These are phyloP conservation scores for Lepidopterella palustris DNA, from an alignment of 495 filamentous ascomycete genomes.

Conservation along the genomic window DNA sequence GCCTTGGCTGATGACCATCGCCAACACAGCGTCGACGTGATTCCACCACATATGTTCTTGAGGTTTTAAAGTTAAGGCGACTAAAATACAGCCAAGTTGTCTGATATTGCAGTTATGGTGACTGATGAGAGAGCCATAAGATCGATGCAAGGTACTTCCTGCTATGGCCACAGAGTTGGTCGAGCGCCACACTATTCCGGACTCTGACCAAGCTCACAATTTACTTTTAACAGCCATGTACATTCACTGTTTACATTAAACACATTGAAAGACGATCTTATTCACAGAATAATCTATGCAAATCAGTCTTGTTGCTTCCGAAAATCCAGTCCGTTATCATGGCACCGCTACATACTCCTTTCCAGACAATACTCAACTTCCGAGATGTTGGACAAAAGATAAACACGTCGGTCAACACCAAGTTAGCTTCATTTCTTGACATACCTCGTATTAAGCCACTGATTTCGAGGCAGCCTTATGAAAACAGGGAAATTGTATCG, in stretches of 20 bases:
- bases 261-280: no score
- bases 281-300: no score
- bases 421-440: conserved; percentile 38
- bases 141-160: conserved; percentile 2
- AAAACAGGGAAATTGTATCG: conserved; percentile 65
- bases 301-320: not conserved
- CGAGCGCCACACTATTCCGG: not conserved
- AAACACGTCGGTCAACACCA: conserved; percentile 51
- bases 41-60: not conserved
- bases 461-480: conserved; percentile 44
- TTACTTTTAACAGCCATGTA: not conserved
- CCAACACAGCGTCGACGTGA: not conserved
- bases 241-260: no score
- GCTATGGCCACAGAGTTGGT: conserved; percentile 1
- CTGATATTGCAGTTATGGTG: not conserved
- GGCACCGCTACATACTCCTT: conserved; percentile 28
- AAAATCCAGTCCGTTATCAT: not conserved
- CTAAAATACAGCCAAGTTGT: not conserved
- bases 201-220: not conserved
- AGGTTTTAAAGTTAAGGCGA: not conserved
- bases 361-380: conserved; percentile 72
- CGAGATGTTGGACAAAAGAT: conserved; percentile 74
- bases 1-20: not conserved
- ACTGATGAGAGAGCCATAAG: not conserved
- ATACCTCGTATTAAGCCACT: conserved; percentile 1